These are phyloP conservation scores for Neurospora sp. DNA, from an alignment of 495 filamentous ascomycete genomes.

Conservation along the genomic window DNA sequence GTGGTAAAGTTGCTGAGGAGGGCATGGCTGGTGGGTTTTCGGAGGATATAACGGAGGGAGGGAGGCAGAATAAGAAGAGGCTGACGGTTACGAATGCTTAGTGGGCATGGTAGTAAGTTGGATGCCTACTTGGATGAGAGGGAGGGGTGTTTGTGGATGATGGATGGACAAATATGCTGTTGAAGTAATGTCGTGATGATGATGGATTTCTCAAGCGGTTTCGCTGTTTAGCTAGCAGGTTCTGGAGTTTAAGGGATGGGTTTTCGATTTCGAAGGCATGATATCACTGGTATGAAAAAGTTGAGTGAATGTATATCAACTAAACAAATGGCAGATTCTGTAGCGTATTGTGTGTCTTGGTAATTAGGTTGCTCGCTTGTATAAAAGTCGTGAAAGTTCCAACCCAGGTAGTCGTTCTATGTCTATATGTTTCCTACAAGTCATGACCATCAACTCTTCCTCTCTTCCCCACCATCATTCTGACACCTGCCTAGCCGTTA, in stretches of 20 bases:
- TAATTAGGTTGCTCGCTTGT: neutral
- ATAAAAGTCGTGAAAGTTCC: neutral
- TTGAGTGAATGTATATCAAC: neutral
- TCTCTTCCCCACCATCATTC: neutral
- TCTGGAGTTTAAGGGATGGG: neutral
- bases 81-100: neutral
- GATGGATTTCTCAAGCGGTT: neutral
- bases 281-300: neutral
- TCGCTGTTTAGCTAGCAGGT: neutral
- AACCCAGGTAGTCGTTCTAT: neutral
- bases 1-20: constrained; percentile 79
- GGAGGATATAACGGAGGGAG: neutral
- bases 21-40: constrained; percentile 43
- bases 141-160: neutral
- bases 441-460: neutral
- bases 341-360: neutral
- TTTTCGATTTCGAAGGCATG: neutral
- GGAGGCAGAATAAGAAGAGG: neutral
- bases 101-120: neutral
- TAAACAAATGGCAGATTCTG: neutral
- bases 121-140: constrained; percentile 2
- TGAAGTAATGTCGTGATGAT: neutral
- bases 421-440: neutral
- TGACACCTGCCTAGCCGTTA: neutral
- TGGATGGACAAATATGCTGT: neutral